Conservation (phyloP, 805 yeast species). For the Suhomyces sp. region DNA sequence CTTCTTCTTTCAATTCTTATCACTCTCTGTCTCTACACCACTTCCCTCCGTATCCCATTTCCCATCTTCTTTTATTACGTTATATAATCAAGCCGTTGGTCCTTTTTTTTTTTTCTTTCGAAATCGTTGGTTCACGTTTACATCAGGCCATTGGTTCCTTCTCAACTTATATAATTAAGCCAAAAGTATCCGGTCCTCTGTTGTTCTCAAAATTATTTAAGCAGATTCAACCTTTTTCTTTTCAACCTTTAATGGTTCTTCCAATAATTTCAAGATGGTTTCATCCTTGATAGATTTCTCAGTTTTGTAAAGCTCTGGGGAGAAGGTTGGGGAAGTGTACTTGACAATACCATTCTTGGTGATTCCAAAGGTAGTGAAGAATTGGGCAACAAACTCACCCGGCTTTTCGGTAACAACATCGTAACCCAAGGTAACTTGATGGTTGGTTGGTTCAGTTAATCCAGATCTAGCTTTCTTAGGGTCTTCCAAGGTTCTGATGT, state of each 20-base stretch:
- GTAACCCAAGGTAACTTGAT: slow-evolving; percentile 64
- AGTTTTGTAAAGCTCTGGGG: slow-evolving; percentile 48
- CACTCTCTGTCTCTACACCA: too few species aligned
- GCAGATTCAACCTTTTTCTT: too few species aligned
- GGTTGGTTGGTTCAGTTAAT: slow-evolving; percentile 67
- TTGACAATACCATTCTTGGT: slow-evolving; percentile 71
- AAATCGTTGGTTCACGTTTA: too few species aligned
- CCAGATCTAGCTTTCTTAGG: slow-evolving; percentile 74
- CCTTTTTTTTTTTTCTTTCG: too few species aligned
- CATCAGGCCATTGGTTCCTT: too few species aligned
- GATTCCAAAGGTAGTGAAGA: slow-evolving; percentile 70
- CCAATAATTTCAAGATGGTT: slow-evolving; percentile 44
- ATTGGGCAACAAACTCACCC: slow-evolving; percentile 66
- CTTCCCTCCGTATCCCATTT: too few species aligned
- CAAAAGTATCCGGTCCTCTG: too few species aligned
- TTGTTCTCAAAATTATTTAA: too few species aligned
- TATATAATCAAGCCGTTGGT: too few species aligned
- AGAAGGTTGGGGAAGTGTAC: slow-evolving; percentile 57
- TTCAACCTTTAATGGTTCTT: slow-evolving; percentile 51
- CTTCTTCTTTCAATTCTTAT: too few species aligned
- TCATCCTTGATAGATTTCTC: slow-evolving; percentile 57
- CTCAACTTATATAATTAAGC: too few species aligned
- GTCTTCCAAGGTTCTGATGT: slow-evolving; percentile 63
- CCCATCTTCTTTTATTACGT: too few species aligned
- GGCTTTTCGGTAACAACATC: slow-evolving; percentile 68